Base-by-base conservation (phyloP, 148 eudicot species). In the Suaeda aralocaspica region DNA sequence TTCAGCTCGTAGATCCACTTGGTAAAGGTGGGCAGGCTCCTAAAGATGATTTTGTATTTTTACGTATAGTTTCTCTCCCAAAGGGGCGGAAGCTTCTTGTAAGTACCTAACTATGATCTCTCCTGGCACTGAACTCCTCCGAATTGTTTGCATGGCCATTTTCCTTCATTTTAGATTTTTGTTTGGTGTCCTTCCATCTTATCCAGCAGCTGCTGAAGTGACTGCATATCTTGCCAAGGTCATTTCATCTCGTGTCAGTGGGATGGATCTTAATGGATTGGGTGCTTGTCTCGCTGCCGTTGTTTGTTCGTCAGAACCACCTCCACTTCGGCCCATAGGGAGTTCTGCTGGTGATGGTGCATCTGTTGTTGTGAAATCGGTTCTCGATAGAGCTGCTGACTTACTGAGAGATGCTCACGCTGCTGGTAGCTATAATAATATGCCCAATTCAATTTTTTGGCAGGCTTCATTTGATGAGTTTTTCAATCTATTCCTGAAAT, bases 241-340 rank as follows among this genome's bases (percentile, higher is more conserved):
- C n/a, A 79, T 94, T 6, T 80, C 91, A 26, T 71, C 76, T 24
- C 78, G 87, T 73, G 77, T 89, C 28, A 45, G 67, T 51, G 76
- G 73, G 24, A 91, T 94, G 99, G 97, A 94, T 73, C 91, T 94
- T 58, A 86, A 85, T 79, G 84, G 91, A 21, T 77, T 94, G n/a
- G 83, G 91, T 81, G 91, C 96, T n/a, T 94, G 99, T 81, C 87
- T 94, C 59, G 99, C 96, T 71, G 89, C 97, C 14, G 97, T 94
- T 33, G 99, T 89, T 50, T 94, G 97, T 70, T 91, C 97, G 21
- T 58, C 85, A 1, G 92, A 91, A 81, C 91, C 80, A 59, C 99
- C 99, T 31, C 97, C 96, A 16, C 87, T 94, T 30, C 84, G 97
- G 29, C 96, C 97, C 15, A 69, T 94, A 59, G 99, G 97, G 71